phyloP scores from a whole-genome alignment of 352 stramenopile species.

The Phytophthora pini region DNA sequence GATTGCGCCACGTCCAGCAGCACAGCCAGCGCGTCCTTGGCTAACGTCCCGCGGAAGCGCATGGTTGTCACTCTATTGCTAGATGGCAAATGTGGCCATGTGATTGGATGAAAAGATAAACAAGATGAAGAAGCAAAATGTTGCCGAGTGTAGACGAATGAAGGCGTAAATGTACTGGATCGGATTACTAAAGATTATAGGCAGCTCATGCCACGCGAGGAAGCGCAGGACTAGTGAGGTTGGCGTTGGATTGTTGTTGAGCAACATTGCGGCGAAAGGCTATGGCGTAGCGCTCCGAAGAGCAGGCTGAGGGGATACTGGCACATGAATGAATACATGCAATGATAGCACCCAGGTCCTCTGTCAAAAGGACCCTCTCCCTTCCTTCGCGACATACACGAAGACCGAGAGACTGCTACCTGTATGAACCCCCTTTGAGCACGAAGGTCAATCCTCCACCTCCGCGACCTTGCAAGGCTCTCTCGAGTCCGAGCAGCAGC shows the following conservation, averaged over 20 bases:
- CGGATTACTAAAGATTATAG: conserved; percentile 86
- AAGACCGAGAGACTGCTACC: conserved; percentile 21
- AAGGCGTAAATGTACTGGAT: conserved; percentile 52
- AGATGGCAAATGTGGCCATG: not conserved
- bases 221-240: conserved; percentile 19
- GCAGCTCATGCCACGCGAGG: conserved; percentile 45
- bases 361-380: conserved; percentile 30
- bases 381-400: conserved; percentile 4
- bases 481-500: conserved; percentile 15
- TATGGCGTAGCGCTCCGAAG: conserved; percentile 21
- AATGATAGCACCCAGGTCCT: conserved; percentile 13
- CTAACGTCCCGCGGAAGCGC: conserved; percentile 81
- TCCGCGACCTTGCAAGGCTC: conserved; percentile 58
- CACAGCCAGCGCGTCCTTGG: conserved; percentile 77
- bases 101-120: conserved; percentile 24
- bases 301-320: conserved; percentile 32
- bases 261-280: conserved; percentile 21
- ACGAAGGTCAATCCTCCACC: conserved; percentile 63
- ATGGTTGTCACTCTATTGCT: conserved; percentile 33
- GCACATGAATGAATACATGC: conserved; percentile 30
- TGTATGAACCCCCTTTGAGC: conserved; percentile 83
- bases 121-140: not conserved
- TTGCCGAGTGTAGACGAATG: conserved; percentile 5
- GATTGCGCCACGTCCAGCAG: conserved; percentile 81
- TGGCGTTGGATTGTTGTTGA: conserved; percentile 14